Conservation (phyloP, 305 asterid species). For the Fraxinus nigra region DNA sequence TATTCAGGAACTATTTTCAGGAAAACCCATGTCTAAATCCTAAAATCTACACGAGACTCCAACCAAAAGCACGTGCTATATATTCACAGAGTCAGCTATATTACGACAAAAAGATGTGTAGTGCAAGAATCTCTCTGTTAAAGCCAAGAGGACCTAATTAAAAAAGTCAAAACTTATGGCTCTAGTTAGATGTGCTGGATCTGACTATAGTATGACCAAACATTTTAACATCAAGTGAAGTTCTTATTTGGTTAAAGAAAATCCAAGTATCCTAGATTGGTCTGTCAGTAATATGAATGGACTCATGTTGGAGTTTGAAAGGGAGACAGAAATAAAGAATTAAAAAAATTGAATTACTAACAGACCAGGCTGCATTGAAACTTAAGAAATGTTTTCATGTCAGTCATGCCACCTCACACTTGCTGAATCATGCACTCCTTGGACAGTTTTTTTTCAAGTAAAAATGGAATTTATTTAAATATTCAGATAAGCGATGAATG, state of each 20-base stretch:
- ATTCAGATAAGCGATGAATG: not conserved
- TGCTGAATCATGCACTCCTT: not conserved
- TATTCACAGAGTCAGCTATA: not conserved
- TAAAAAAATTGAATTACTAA: not conserved
- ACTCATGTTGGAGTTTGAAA: not conserved
- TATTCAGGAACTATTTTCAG: not conserved
- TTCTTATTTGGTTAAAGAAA: not conserved
- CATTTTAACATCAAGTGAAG: conserved; percentile 3
- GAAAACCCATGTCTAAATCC: not conserved
- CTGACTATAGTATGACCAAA: not conserved
- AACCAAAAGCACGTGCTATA: not conserved
- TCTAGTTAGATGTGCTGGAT: not conserved
- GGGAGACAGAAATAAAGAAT: not conserved
- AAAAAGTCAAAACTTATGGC: not conserved
- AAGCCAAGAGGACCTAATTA: not conserved
- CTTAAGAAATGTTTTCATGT: not conserved
- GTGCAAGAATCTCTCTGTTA: not conserved
- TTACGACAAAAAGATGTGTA: not conserved
- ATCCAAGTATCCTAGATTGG: not conserved
- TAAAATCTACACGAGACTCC: not conserved
- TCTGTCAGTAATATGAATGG: not conserved
- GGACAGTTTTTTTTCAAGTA: not conserved
- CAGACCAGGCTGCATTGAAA: not conserved
- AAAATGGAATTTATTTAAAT: not conserved
- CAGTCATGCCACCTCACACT: not conserved